phyloP scores from a whole-genome alignment of 2,329 filamentous ascomycete species.

The Alternaria solani region DNA sequence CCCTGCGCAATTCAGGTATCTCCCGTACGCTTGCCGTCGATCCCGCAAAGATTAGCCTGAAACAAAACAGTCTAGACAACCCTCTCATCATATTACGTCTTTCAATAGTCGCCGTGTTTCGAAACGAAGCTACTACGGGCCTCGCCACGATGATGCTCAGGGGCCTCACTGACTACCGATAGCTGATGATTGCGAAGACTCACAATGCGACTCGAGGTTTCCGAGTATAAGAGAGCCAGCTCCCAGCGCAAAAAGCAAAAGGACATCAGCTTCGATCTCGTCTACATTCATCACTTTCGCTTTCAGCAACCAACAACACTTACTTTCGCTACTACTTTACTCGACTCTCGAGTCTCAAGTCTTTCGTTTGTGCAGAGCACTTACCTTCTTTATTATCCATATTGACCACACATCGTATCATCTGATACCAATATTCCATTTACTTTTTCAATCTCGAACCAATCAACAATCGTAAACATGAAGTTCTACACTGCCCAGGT shows the following conservation, averaged over 20 bases:
- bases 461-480: constrained; percentile 9
- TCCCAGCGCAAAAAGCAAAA: constrained; percentile 8
- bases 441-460: neutral
- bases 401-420: neutral
- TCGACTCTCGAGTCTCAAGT: constrained; percentile 1
- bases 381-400: constrained; percentile 1
- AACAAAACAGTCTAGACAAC: constrained; percentile 6
- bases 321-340: constrained; percentile 4
- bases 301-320: constrained; percentile 3
- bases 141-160: constrained; percentile 3
- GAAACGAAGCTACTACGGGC: constrained; percentile 8
- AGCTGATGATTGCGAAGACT: neutral
- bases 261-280: constrained; percentile 9
- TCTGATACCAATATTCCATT: constrained; percentile 2
- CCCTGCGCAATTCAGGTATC: constrained; percentile 3
- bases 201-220: neutral
- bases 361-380: constrained; percentile 13
- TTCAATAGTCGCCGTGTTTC: constrained; percentile 10
- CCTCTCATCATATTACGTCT: constrained; percentile 5
- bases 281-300: constrained; percentile 11
- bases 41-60: constrained; percentile 3
- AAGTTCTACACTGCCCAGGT: constrained; percentile 15
- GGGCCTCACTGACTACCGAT: neutral
- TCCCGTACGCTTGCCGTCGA: constrained; percentile 4
- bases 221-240: constrained; percentile 13